Evolutionary conservation across 169 alveolate species (phyloP).

Genomic region (Cryptosporidium viatorum): DNA sequence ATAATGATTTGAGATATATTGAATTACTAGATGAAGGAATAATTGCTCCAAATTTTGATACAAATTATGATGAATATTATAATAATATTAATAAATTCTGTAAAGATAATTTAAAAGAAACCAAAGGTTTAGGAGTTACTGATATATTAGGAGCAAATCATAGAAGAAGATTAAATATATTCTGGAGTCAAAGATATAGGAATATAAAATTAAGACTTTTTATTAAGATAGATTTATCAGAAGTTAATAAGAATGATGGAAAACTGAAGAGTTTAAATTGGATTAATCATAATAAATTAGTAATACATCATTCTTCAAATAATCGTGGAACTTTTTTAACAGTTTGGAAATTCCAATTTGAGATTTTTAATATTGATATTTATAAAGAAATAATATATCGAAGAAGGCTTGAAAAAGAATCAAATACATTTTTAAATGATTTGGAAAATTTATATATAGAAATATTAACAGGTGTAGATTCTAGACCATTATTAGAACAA

Average conservation of each 20-base stretch:
- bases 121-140: neutral
- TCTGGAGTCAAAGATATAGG: conserved; percentile 35
- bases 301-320: neutral
- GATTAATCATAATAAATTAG: conserved; percentile 25
- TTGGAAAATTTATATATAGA: neutral
- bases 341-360: conserved; percentile 51
- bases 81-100: neutral
- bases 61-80: conserved; percentile 1
- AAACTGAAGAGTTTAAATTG: neutral
- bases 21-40: conserved; percentile 51
- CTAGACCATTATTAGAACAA: conserved; percentile 18
- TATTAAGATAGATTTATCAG: neutral
- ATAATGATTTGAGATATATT: conserved; percentile 17
- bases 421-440: neutral
- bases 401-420: conserved; percentile 11
- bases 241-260: neutral
- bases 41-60: conserved; percentile 51
- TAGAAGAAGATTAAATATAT: conserved; percentile 23
- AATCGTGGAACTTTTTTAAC: conserved; percentile 28
- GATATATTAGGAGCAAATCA: conserved; percentile 51
- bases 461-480: conserved; percentile 12
- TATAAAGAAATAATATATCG: conserved; percentile 40
- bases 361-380: conserved; percentile 28
- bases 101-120: neutral
- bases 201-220: conserved; percentile 6